Percentiles rank a stretch among this genome's conserved stretches.
Evolutionary conservation across 108 stramenopile species (phyloP).

Genomic region (Phaeodactylum tricornutum): DNA sequence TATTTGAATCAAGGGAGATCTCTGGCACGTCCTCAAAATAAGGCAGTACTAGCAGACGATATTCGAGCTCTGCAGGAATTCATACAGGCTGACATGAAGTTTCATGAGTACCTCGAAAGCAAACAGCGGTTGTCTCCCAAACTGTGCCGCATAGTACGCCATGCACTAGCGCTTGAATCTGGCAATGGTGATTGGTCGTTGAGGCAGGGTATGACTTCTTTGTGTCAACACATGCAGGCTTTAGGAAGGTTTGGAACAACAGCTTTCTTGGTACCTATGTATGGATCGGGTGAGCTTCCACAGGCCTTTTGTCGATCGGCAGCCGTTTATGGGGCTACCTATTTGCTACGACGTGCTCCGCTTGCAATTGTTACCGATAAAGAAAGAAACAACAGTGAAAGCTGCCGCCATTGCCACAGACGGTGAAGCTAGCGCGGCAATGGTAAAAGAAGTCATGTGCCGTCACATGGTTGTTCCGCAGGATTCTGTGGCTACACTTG

Average conservation of each 20-base stretch:
- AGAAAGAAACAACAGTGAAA: constrained; percentile 12
- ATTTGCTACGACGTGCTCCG: constrained; percentile 53
- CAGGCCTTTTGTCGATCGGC: constrained; percentile 81
- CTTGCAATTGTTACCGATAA: constrained; percentile 10
- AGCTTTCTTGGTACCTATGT: constrained; percentile 64
- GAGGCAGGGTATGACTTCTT: constrained; percentile 36
- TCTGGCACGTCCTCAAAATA: constrained; percentile 87
- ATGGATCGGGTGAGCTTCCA: constrained; percentile 74
- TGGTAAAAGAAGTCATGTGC: constrained; percentile 14
- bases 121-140: constrained; percentile 47
- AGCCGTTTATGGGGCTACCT: constrained; percentile 77
- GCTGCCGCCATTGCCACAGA: constrained; percentile 5
- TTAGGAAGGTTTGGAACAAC: constrained; percentile 73
- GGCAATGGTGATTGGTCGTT: constrained; percentile 6
- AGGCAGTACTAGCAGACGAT: constrained; percentile 53
- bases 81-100: constrained; percentile 19
- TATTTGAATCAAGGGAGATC: constrained; percentile 79
- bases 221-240: constrained; percentile 54
- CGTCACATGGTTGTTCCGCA: constrained; percentile 52
- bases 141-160: constrained; percentile 36
- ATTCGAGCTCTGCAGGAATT: constrained; percentile 29
- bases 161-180: constrained; percentile 60
- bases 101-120: constrained; percentile 39
- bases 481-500: neutral
- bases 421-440: neutral